Percentiles rank a stretch among this genome's conserved stretches.
Conservation (phyloP, 2,329 filamentous ascomycete species). For the Coniochaeta ligniaria region DNA sequence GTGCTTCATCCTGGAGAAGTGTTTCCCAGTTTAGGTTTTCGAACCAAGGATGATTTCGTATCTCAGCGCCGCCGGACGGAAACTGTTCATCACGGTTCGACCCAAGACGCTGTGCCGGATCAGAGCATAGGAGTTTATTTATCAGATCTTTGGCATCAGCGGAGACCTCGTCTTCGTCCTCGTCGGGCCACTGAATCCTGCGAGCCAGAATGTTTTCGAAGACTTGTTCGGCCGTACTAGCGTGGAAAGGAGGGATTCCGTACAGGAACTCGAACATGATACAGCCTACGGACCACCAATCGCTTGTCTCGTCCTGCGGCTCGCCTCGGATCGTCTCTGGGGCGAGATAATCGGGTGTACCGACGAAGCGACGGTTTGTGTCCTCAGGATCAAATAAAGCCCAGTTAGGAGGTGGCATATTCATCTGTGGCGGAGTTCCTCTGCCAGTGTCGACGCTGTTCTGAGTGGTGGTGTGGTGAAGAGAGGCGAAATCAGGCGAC, state of each 20-base stretch:
- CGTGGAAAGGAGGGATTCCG: constrained; percentile 90
- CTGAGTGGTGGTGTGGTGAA: constrained; percentile 44
- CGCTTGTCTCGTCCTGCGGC: constrained; percentile 94
- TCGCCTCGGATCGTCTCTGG: constrained; percentile 94
- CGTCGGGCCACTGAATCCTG: constrained; percentile 87
- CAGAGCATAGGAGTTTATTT: constrained; percentile 80
- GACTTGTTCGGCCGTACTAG: constrained; percentile 79
- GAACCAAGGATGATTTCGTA: constrained; percentile 87
- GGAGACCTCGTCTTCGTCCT: constrained; percentile 69
- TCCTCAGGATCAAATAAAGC: constrained; percentile 94
- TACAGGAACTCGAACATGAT: constrained; percentile 96
- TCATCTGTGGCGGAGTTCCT: constrained; percentile 54
- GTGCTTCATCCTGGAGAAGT: constrained; percentile 87
- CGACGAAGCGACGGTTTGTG: constrained; percentile 86
- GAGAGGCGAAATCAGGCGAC: constrained; percentile 68
- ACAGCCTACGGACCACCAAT: constrained; percentile 99
- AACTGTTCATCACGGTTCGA: constrained; percentile 80
- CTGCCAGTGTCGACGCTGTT: constrained; percentile 37
- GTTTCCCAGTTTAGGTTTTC: constrained; percentile 81
- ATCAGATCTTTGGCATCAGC: constrained; percentile 89
- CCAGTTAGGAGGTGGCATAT: constrained; percentile 83
- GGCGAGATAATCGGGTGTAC: constrained; percentile 93
- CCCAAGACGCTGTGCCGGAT: constrained; percentile 76
- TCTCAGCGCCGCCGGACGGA: constrained; percentile 80
- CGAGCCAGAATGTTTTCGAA: constrained; percentile 94